These are phyloP conservation scores for Lachnellula willkommii DNA, from an alignment of 2,329 filamentous ascomycete species.

Conservation along the genomic window DNA sequence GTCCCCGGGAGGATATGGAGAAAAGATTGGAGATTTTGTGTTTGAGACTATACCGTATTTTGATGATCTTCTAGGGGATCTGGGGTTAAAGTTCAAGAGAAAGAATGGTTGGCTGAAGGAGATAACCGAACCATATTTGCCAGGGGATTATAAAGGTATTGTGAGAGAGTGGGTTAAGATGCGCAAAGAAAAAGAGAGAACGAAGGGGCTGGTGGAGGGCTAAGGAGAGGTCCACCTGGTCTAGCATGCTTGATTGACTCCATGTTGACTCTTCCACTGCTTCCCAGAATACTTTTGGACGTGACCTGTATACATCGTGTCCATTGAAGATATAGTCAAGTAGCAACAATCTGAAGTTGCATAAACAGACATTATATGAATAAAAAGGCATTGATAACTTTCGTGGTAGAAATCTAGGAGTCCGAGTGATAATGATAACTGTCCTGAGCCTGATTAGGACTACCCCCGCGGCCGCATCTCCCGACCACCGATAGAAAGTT, in stretches of 20 bases:
- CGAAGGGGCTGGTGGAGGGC: neutral
- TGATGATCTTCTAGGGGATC: slow-evolving; percentile 60
- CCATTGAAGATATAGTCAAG: too few relatives aligned
- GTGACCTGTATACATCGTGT: too few relatives aligned
- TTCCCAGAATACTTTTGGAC: too few relatives aligned
- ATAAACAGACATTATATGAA: too few relatives aligned
- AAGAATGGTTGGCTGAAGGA: slow-evolving; percentile 44
- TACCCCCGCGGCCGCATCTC: too few relatives aligned
- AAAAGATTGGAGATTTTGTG: slow-evolving; percentile 61
- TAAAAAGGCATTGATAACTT: too few relatives aligned
- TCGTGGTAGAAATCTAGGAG: too few relatives aligned
- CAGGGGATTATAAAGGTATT: slow-evolving; percentile 41
- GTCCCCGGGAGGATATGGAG: slow-evolving; percentile 61
- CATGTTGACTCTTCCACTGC: neutral
- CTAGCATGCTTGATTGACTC: neutral
- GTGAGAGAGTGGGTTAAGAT: slow-evolving; percentile 36
- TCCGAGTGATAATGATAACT: too few relatives aligned
- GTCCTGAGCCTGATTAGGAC: too few relatives aligned
- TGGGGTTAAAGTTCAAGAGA: slow-evolving; percentile 53
- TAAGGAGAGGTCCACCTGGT: too few relatives aligned
- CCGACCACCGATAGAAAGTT: too few relatives aligned
- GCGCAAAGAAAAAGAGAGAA: neutral
- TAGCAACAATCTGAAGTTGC: too few relatives aligned
- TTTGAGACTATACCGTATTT: slow-evolving; percentile 73
- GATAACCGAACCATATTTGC: slow-evolving; percentile 40